Evolutionary conservation across 2,329 filamentous ascomycete species (phyloP).

Genomic region (Colletotrichum phormii): DNA sequence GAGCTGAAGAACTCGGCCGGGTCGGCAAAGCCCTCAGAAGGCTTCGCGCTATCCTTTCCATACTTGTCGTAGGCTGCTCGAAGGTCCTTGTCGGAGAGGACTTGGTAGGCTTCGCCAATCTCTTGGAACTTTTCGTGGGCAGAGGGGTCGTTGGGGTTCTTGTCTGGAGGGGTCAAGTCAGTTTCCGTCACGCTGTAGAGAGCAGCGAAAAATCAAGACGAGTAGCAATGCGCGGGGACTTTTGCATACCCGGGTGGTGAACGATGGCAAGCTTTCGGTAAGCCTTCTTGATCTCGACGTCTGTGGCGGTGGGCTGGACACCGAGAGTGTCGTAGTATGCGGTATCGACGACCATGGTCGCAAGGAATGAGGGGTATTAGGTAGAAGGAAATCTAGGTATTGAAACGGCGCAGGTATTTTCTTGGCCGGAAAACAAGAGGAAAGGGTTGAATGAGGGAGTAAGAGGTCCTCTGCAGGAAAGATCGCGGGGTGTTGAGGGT

Average conservation of each 20-base stretch:
- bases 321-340: conserved; percentile 89
- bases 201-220: background rate
- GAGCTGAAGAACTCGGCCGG: conserved; percentile 98
- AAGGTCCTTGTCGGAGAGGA: conserved; percentile 88
- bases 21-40: conserved; percentile 92
- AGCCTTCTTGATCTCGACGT: conserved; percentile 96
- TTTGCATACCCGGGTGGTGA: conserved; percentile 80
- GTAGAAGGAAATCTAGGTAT: background rate
- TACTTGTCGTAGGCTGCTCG: conserved; percentile 95
- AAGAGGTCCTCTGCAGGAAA: background rate
- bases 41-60: conserved; percentile 94
- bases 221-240: background rate
- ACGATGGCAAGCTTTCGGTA: conserved; percentile 95
- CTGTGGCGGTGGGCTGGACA: conserved; percentile 85
- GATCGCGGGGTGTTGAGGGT: conserved; percentile 3
- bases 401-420: background rate
- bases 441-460: background rate
- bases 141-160: conserved; percentile 95
- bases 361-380: conserved; percentile 14
- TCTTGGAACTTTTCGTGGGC: conserved; percentile 95
- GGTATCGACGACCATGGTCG: conserved; percentile 86
- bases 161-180: conserved; percentile 69
- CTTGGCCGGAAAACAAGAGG: background rate
- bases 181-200: conserved; percentile 17
- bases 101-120: conserved; percentile 80